A percentile compares a stretch with the other conserved stretches of the same genome.
phyloP scores from a whole-genome alignment of 495 filamentous ascomycete genomes.

The Neurospora sp. region DNA sequence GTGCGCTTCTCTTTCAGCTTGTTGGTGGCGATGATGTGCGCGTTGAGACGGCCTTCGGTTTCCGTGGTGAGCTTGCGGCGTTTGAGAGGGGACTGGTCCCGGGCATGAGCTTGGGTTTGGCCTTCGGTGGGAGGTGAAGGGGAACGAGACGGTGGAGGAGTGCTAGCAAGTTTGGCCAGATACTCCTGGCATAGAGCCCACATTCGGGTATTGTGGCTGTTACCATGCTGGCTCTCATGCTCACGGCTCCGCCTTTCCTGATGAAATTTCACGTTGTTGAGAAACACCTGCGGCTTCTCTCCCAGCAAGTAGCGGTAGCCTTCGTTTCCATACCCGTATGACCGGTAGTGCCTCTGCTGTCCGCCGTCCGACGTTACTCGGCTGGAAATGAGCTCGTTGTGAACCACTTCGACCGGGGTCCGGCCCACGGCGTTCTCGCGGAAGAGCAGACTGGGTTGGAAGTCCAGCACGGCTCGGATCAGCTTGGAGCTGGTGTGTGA shows the following conservation, averaged over 20 bases:
- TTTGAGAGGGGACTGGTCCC: background rate
- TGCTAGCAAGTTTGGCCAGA: background rate
- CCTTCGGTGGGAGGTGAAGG: background rate
- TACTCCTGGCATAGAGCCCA: background rate
- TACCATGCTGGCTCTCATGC: background rate
- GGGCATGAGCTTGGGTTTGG: background rate
- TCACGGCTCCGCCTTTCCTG: background rate
- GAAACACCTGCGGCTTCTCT: background rate
- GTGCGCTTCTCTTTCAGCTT: slow-evolving; percentile 38
- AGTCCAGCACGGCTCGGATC: slow-evolving; percentile 40
- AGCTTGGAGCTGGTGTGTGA: slow-evolving; percentile 17
- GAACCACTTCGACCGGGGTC: slow-evolving; percentile 57
- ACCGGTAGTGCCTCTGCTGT: background rate
- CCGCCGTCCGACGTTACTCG: background rate
- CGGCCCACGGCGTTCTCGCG: slow-evolving; percentile 62
- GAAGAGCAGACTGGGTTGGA: slow-evolving; percentile 47
- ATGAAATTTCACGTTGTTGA: background rate
- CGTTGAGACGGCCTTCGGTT: background rate
- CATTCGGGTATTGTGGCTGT: background rate
- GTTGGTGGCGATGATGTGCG: background rate
- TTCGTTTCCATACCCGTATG: background rate
- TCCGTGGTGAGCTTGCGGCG: background rate
- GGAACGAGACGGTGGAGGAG: background rate
- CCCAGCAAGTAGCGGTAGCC: background rate
- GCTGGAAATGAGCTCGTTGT: slow-evolving; percentile 36